Base-by-base conservation (phyloP, 2,329 filamentous ascomycete genomes). In the Acarospora socialis region DNA sequence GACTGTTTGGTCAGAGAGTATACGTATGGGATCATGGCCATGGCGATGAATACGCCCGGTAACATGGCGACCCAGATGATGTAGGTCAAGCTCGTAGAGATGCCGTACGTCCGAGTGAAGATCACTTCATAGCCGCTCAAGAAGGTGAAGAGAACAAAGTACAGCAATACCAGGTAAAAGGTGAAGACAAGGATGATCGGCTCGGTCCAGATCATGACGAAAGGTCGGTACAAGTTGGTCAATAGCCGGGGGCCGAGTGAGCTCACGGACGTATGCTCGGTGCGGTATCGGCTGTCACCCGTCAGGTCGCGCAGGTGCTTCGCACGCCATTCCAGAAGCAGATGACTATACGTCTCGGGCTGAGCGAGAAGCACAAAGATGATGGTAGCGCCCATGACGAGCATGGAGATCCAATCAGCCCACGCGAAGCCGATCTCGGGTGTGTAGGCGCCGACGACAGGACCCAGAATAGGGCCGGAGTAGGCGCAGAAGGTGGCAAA, bases 91-190 rank as follows among this genome's bases (percentile, higher is more conserved):
- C 62, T 59, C 4, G 56, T 52, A 0, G 43, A 42, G 32, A 65
- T 58, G 10, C 46, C 48, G 28, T 67, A 66, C 0, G 50, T 56
- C 3, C 48, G 30, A 8, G 53, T 51, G 34, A 66, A 71, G 28
- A 72, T 61, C 28, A 56, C 60, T 0, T 59, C 54, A 46, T 63
- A 68, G 2, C 66, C 66, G 3, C 63, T 57, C 4, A 70, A 55
- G 31, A 70, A 64, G 0, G 64, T 63, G 44, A 70, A 72, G 0
- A 70, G 49, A 0, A 68, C 54, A 13, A 67, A 63, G 38, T 72
- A 72, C 2, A 67, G 44, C 1, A 70, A 54, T 0, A 61, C 58
- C 20, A 71, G 54, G 35, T 71, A 72, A 0, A 70, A 29, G 0
- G 59, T 57, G 36, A 69, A 53, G 4, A 62, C 49, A 5, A 60